These are phyloP conservation scores for Mastigamoeba balamuthi DNA, from an alignment of 78 protist genomes.

Conservation along the genomic window DNA sequence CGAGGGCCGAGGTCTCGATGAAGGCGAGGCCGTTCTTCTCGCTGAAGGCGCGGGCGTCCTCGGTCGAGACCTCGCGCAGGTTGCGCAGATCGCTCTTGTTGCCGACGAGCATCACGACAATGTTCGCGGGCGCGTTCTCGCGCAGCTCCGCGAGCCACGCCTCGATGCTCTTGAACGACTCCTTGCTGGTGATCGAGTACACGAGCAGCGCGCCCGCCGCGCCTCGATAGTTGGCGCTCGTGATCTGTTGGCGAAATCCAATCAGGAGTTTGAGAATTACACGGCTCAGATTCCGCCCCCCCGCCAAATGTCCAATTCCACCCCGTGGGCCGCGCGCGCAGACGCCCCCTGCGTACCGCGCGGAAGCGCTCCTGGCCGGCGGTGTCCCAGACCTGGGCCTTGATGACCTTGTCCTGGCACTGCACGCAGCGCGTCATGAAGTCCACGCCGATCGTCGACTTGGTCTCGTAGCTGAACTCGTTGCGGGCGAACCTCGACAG, in stretches of 20 bases:
- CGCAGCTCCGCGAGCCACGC: constrained; percentile 64
- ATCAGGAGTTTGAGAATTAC: not conserved
- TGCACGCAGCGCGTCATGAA: constrained; percentile 84
- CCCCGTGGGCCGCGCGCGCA: constrained; percentile 43
- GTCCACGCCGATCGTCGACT: constrained; percentile 98
- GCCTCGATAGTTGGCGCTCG: constrained; percentile 70
- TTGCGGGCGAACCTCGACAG: constrained; percentile 65
- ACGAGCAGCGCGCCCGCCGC: constrained; percentile 85
- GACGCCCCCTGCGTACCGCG: constrained; percentile 57
- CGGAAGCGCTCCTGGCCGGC: constrained; percentile 94
- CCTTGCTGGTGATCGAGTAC: constrained; percentile 27
- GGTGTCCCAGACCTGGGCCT: constrained; percentile 49
- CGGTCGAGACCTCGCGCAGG: constrained; percentile 54
- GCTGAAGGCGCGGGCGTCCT: constrained; percentile 49
- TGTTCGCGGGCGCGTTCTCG: constrained; percentile 82
- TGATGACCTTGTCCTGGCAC: constrained; percentile 69
- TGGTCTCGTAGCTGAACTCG: constrained; percentile 93
- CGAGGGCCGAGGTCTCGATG: constrained; percentile 47
- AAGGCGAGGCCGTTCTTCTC: constrained; percentile 38
- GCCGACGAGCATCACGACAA: constrained; percentile 94
- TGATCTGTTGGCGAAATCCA: not conserved
- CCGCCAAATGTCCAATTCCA: not conserved
- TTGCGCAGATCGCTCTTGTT: constrained; percentile 77
- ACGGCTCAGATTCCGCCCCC: not conserved
- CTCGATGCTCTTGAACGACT: constrained; percentile 52